These are phyloP conservation scores for Hordeum marinum DNA, from an alignment of 176 grass and related monocot species.

Conservation along the genomic window DNA sequence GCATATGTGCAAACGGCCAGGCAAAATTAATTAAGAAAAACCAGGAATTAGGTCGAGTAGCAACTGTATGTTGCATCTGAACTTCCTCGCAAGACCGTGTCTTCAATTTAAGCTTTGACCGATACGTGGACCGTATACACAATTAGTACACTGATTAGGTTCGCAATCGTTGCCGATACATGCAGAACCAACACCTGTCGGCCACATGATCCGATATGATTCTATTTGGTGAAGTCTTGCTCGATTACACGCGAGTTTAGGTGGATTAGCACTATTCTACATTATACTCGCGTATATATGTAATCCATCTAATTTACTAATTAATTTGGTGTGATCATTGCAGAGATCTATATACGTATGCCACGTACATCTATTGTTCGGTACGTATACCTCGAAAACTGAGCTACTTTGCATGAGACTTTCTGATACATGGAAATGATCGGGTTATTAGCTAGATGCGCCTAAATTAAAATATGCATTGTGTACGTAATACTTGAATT, in stretches of 20 bases:
- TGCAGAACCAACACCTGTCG: not conserved
- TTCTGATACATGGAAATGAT: not conserved
- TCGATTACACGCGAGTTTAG: not conserved
- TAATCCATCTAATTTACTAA: not conserved
- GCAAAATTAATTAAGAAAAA: not conserved
- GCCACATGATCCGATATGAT: not conserved
- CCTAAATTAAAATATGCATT: not conserved
- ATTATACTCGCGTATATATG: not conserved
- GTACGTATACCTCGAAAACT: not conserved
- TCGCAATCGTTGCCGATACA: not conserved
- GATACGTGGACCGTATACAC: not conserved
- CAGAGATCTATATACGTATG: not conserved
- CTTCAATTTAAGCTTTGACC: not conserved
- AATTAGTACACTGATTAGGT: slow-evolving; percentile 6
- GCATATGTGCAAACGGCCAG: not conserved
- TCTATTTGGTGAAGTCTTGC: not conserved
- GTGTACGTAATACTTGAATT: not conserved
- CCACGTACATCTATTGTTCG: not conserved
- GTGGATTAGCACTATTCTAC: not conserved
- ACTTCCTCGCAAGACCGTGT: not conserved
- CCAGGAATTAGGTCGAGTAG: not conserved
- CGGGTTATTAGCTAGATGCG: not conserved
- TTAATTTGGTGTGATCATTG: not conserved
- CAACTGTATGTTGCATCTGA: slow-evolving; percentile 5
- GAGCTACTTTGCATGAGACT: not conserved